A percentile compares a stretch with the other conserved stretches of the same genome.
Conservation (phyloP, 1,139 yeast species). For the Kodamaea plutei region DNA sequence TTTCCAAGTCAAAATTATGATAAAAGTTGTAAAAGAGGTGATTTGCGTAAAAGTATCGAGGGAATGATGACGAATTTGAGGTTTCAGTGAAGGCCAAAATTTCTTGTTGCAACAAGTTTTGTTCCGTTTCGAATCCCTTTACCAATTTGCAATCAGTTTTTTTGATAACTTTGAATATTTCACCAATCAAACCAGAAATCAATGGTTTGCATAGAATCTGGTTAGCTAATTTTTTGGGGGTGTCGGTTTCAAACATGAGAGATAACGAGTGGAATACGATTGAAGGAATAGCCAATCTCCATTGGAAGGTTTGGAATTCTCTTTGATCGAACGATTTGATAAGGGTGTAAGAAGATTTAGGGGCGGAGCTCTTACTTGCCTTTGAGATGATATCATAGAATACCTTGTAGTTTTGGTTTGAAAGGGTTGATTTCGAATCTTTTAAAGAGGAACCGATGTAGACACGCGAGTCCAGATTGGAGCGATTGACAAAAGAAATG, state of each 20-base stretch:
- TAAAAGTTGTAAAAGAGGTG: slow-evolving; percentile 57
- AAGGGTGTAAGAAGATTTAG: slow-evolving; percentile 15
- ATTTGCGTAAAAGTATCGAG: slow-evolving; percentile 44
- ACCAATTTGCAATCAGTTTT: slow-evolving; percentile 75
- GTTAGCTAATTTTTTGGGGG: slow-evolving; percentile 51
- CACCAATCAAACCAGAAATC: slow-evolving; percentile 72
- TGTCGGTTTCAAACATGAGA: slow-evolving; percentile 66
- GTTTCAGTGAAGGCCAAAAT: slow-evolving; percentile 28
- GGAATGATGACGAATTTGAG: slow-evolving; percentile 13
- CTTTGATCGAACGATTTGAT: slow-evolving; percentile 48
- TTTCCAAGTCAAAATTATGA: slow-evolving; percentile 51
- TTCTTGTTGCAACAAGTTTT: slow-evolving; percentile 54
- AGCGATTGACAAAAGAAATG: slow-evolving; percentile 23
- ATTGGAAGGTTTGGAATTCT: slow-evolving; percentile 70
- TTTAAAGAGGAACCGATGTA: slow-evolving; percentile 35
- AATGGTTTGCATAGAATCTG: slow-evolving; percentile 84
- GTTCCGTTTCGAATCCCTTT: slow-evolving; percentile 62
- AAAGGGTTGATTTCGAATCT: slow-evolving; percentile 12
- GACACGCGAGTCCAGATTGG: slow-evolving; percentile 35
- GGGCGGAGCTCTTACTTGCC: slow-evolving; percentile 21
- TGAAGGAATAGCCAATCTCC: slow-evolving; percentile 79
- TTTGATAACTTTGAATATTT: slow-evolving; percentile 67
- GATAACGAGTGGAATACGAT: slow-evolving; percentile 75
- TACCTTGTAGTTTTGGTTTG: slow-evolving; percentile 23
- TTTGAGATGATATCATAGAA: slow-evolving; percentile 29